Evolutionary conservation across 805 yeast species (phyloP), one percentile per base, ranked within the genome.

Genomic region (Candida easanensis): DNA sequence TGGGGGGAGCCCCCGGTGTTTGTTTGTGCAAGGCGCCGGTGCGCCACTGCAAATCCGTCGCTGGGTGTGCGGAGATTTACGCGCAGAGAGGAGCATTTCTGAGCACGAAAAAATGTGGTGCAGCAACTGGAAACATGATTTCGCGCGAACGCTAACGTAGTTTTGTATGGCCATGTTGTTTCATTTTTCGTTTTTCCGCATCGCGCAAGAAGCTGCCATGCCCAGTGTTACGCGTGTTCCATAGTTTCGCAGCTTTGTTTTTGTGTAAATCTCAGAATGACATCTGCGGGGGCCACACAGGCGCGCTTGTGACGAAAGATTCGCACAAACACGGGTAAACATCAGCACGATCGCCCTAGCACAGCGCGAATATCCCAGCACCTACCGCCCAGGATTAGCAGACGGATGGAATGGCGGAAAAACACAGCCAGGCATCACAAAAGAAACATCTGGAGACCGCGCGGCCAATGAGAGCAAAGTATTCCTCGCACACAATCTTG

Each of bases 61-160:
- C 16, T 14, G 7, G 7, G 7, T 33, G 38, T 43, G 33, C 46
- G 30, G 38, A 31, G 7, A 19, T 18, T 40, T 51, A 46, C 51
- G 27, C 48, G 18, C 15, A 18, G 3, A 6, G 7, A 16, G 38
- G 63, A 34, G 63, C 57, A 59, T 48, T 21, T 39, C 8, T 37
- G 43, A 43, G 57, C 42, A 53, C 55, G 27, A 5, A 45, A 27
- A 20, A 14, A 38, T n/a, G 41, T 38, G 41, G 34, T 19, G 28
- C 6, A 14, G 41, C 41, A 30, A 38, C 19, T 28, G 41, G 20
- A 35, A 14, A 11, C 30, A 28, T 30, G 30, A 30, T 38, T 38
- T 38, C 41, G 35, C 35, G 35, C 21, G 15, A 25, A 19, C 19
- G 14, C 20, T 9, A 20, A 11, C 21, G 35, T 22, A 5, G 11